Evolutionary conservation across 495 filamentous ascomycete species (phyloP), one percentile per base, ranked within the genome.

Genomic region (Penicillium paxilli): DNA sequence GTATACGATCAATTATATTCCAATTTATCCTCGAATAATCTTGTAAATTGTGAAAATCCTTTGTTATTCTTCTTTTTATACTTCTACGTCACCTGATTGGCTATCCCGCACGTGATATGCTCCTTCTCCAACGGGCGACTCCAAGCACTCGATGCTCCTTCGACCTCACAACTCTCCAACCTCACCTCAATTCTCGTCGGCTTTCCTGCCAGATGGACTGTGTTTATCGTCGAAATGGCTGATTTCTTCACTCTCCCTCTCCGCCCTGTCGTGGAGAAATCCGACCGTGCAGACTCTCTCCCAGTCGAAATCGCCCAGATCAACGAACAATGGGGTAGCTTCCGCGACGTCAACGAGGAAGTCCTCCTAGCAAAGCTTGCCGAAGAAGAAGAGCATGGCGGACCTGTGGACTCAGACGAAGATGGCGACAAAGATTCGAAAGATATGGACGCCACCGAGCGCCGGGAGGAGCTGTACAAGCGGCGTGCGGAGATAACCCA

Each of bases 271-370:
- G 75, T 81, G 2, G 74, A 79, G 22, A 71, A 76, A 33, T 70
- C 76, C 53, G 72, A 78, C 50, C 78, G 77, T 42, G 77, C 80
- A n/a, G 81, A 85, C 50, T 80, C 75, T 11, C 72, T 95, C 11
- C 76, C 81, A n/a, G 81, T 85, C 33, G 82, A 91, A 45, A 90
- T 94, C 50, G 68, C 78, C 42, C 86, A 90, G 49, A 87, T 93
- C 70, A 90, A 88, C 64, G 69, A 76, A 32, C 81, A 92, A 58
- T 84, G 83, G 52, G 91, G 89, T 22, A 83, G 85, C 7, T 92
- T 96, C 55, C 83, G 87, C 28, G 78, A 81, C 47, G 70, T 91
- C 57, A 86, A 80, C 47, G 83, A 88, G 66, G 79, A 80, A 28
- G 73, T 80, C 16, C 63, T 92, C 3, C 78, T 76, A 14, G 77